These are phyloP conservation scores for Pestalotiopsis sp. DNA, from an alignment of 2,329 filamentous ascomycete species.

Conservation along the genomic window DNA sequence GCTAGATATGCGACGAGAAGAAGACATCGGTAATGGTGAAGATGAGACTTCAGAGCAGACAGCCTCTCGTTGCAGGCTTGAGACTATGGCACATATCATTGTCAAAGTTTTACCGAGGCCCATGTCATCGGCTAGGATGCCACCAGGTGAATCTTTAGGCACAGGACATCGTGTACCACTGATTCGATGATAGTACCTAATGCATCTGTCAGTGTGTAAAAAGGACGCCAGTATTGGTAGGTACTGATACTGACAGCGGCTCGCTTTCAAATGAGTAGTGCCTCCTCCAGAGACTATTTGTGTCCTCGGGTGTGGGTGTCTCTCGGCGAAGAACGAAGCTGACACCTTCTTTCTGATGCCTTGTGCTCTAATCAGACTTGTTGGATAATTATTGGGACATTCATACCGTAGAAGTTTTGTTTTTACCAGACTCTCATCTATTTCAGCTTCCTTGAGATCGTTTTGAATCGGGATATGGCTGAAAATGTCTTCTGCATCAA, in stretches of 20 bases:
- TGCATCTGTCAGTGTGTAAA: background rate
- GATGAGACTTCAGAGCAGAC: background rate
- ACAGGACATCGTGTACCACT: background rate
- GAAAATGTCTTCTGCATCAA: background rate
- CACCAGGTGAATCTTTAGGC: background rate
- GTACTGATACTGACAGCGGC: background rate
- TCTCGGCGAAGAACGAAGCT: background rate
- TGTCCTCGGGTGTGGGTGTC: background rate
- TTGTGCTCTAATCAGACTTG: background rate
- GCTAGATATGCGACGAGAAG: too few species aligned
- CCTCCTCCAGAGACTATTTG: background rate
- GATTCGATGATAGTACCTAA: background rate
- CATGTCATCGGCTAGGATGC: slow-evolving; percentile 13
- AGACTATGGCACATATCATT: background rate
- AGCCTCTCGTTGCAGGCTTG: background rate
- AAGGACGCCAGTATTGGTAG: background rate
- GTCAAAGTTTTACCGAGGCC: slow-evolving; percentile 2
- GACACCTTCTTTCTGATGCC: background rate
- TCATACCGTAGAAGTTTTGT: background rate
- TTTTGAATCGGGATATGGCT: background rate
- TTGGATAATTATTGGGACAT: background rate
- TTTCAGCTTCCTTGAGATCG: background rate
- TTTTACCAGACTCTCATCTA: background rate
- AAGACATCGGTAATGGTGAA: background rate
- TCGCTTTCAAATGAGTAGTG: background rate